phyloP scores from a whole-genome alignment of 768 basidiomycete genomes.

The Lactarius trivialis region DNA sequence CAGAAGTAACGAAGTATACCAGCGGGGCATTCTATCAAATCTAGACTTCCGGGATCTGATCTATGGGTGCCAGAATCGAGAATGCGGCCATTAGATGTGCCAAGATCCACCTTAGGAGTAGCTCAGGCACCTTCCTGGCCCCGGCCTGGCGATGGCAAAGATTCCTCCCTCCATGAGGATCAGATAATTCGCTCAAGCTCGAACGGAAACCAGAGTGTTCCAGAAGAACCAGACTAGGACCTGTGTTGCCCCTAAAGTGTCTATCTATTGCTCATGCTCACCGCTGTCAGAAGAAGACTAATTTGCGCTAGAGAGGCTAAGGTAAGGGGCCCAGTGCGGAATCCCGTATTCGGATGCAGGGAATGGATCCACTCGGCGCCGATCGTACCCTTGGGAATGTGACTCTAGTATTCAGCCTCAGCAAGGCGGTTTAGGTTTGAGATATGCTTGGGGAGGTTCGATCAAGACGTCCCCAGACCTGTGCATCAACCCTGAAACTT shows the following conservation, averaged over 20 bases:
- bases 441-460: not conserved
- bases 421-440: slow-evolving; percentile 13
- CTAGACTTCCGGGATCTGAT: slow-evolving; percentile 22
- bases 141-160: slow-evolving; percentile 1
- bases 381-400: slow-evolving; percentile 21
- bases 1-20: slow-evolving; percentile 4
- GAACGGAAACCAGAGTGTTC: not conserved
- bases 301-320: not conserved
- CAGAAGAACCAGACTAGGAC: not conserved
- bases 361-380: slow-evolving; percentile 8
- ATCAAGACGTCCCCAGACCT: not conserved
- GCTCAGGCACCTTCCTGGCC: slow-evolving; percentile 14
- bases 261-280: not conserved
- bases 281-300: not conserved
- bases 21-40: slow-evolving; percentile 14
- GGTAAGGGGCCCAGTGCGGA: slow-evolving; percentile 15
- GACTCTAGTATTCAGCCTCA: slow-evolving; percentile 7
- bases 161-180: slow-evolving; percentile 7
- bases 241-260: not conserved
- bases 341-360: slow-evolving; percentile 4
- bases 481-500: slow-evolving; percentile 9
- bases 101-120: slow-evolving; percentile 19
- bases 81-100: slow-evolving; percentile 7
- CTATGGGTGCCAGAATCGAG: slow-evolving; percentile 5
- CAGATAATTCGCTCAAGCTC: not conserved